A percentile compares a stretch with the other conserved stretches of the same genome.
phyloP scores from a whole-genome alignment of 2,329 filamentous ascomycete genomes.

The Teratosphaeria epicoccoides region DNA sequence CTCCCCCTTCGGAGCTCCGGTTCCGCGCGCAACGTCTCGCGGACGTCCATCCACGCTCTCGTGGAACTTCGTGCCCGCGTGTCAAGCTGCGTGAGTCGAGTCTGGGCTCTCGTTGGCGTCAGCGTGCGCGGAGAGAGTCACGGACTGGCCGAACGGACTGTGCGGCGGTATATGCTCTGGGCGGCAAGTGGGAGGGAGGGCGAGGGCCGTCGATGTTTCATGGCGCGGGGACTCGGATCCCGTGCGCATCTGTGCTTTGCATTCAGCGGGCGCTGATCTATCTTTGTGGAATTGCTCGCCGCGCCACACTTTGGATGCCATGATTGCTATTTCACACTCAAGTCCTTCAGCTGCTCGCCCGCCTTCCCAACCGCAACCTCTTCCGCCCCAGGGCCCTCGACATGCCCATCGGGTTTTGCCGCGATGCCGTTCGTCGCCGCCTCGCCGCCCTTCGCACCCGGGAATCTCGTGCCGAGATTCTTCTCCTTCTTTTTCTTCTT shows the following conservation, averaged over 20 bases:
- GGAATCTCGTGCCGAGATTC: conserved; percentile 60
- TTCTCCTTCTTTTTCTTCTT: conserved; percentile 64
- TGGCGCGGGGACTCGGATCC: neutral
- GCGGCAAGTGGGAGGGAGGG: too few species aligned
- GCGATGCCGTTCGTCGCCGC: conserved; percentile 24
- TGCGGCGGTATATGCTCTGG: too few species aligned
- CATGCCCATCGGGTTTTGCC: conserved; percentile 33
- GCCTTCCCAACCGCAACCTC: neutral
- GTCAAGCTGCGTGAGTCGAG: too few species aligned
- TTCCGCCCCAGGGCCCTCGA: neutral
- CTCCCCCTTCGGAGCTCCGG: too few species aligned
- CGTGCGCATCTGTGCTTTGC: neutral
- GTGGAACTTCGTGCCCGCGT: too few species aligned
- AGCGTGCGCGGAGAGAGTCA: too few species aligned
- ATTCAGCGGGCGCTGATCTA: neutral
- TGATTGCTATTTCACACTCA: neutral
- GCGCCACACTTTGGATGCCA: neutral
- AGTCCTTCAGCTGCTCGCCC: neutral
- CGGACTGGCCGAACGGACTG: too few species aligned
- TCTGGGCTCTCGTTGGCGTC: too few species aligned
- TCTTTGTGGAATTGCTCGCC: neutral
- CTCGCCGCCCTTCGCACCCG: conserved; percentile 31
- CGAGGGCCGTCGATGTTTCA: too few species aligned
- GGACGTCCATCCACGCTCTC: too few species aligned
- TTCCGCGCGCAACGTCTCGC: too few species aligned